These are phyloP conservation scores for Trichoderma koningii DNA, from an alignment of 2,329 filamentous ascomycete genomes.

Conservation along the genomic window DNA sequence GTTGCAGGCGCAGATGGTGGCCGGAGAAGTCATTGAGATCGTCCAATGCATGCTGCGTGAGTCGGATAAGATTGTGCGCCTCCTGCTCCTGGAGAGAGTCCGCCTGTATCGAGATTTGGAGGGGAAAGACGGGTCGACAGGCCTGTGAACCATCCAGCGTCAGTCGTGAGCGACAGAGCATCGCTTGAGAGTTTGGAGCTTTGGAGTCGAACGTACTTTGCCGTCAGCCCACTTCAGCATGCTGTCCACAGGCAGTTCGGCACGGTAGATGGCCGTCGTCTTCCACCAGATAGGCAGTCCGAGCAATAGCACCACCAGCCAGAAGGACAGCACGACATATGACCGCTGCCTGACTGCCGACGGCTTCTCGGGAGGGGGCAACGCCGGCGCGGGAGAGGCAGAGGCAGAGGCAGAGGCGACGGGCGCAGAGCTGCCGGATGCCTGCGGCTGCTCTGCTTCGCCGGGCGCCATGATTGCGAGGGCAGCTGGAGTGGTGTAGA, in stretches of 20 bases:
- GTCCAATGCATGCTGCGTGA: constrained; percentile 85
- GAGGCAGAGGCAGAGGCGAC: constrained; percentile 34
- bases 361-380: constrained; percentile 76
- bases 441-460: constrained; percentile 24
- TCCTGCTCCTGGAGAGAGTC: constrained; percentile 66
- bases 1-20: constrained; percentile 68
- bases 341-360: constrained; percentile 70
- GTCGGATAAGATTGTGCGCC: constrained; percentile 70
- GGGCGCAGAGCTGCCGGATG: constrained; percentile 31
- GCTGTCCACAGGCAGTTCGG: constrained; percentile 74
- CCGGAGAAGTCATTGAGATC: constrained; percentile 83
- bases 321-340: constrained; percentile 82
- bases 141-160: constrained; percentile 53
- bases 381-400: constrained; percentile 32
- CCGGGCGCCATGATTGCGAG: constrained; percentile 26
- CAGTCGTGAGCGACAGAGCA: background rate
- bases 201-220: constrained; percentile 66
- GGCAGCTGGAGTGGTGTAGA: constrained; percentile 1
- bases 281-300: constrained; percentile 95
- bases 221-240: constrained; percentile 94
- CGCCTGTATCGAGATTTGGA: constrained; percentile 77
- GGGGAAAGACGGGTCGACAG: constrained; percentile 84
- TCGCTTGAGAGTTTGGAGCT: background rate
- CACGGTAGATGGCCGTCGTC: constrained; percentile 90
- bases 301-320: constrained; percentile 78